Base-by-base conservation (phyloP, 2,329 filamentous ascomycete species). In the Hansfordia pulvinata region DNA sequence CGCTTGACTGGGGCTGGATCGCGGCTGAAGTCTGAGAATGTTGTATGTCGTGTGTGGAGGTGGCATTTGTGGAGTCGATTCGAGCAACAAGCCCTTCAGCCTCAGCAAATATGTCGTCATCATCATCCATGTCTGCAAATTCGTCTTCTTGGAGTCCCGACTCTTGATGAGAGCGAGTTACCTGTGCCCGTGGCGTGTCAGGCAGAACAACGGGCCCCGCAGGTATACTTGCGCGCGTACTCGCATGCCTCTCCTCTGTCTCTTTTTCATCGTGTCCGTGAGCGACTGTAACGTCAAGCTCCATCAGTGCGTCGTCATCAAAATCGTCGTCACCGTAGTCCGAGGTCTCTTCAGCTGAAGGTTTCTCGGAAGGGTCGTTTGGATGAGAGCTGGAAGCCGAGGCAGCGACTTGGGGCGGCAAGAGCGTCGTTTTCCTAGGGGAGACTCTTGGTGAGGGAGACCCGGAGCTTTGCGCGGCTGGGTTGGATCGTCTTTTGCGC, bases 101-200 rank as follows among this genome's bases (percentile, higher is more conserved):
- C 10, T 49, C 60, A 5, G 61, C 57, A 30, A 71, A 60, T 7
- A 67, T 53, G 24, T 76, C 69, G 33, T 76, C 74, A 30, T 80
- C 75, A 33, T 76, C 74, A 30, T 80, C 75, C 26, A 69, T 39
- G 34, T 81, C 75, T 23, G 64, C 75, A 50, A 80, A 77, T 23
- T 78, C 75, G 27, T 78, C 69, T 22, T 58, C 52, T 21, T 44
- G 43, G 30, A 41, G 31, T 21, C 24, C 20, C 9, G 17, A 13
- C 8, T 23, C 33, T 29, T 40, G 39, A 6, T 35, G n/a, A n/a
- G n/a, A n/a, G n/a, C n/a, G n/a, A n/a, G n/a, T n/a, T n/a, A n/a
- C n/a, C n/a, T n/a, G n/a, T n/a, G n/a, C n/a, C n/a, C n/a, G n/a
- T n/a, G n/a, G n/a, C n/a, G n/a, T n/a, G n/a, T n/a, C n/a, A n/a